Base-by-base conservation (phyloP, 2,329 filamentous ascomycete species). In the Fusarium zealandicum region DNA sequence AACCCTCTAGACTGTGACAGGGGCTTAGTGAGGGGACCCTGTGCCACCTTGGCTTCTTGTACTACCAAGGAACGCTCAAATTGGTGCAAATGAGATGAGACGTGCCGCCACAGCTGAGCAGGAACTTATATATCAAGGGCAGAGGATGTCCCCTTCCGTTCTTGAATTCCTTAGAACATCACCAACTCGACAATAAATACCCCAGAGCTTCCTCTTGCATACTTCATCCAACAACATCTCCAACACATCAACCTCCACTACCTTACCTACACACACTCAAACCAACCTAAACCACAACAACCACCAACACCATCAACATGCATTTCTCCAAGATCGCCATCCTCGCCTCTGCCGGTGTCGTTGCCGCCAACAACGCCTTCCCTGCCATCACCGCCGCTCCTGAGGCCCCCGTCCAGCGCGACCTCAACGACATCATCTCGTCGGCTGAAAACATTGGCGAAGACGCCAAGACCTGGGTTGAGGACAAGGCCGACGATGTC, bases 301-400 rank as follows among this genome's bases (percentile, higher is more conserved):
- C 42, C 27, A 39, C 17, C 14, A 45, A 30, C 16, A 43, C 40
- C 25, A 12, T 50, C 45, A 61, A 6, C 16, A 68, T 68, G 66
- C 66, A 39, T 28, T 67, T 62, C 64, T 51, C 54, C 40, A 66
- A 69, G 54, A 22, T 66, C 55, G 37, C 54, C 14, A 38, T 69
- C 11, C 48, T 69, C 38, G 42, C 66, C 12, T 20, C 51, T 14
- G 66, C 64, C 33, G 49, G 59, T 51, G 40, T 67, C 36, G 64
- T 49, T 32, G 66, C 66, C 32, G 66, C 51, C 25, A 38, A 48
- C 9, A 6, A 41, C 32, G 44, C 51, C 16, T 4, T 50, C 9
- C 50, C 57, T 16, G 30, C 51, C 5, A 54, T 63, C 57, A 66
- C 64, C 3, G 28, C 47, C 1, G 39, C 51, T 6, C 52, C 63